phyloP scores from a whole-genome alignment of 331 rosid genomes.

The Spiraea crenata region DNA sequence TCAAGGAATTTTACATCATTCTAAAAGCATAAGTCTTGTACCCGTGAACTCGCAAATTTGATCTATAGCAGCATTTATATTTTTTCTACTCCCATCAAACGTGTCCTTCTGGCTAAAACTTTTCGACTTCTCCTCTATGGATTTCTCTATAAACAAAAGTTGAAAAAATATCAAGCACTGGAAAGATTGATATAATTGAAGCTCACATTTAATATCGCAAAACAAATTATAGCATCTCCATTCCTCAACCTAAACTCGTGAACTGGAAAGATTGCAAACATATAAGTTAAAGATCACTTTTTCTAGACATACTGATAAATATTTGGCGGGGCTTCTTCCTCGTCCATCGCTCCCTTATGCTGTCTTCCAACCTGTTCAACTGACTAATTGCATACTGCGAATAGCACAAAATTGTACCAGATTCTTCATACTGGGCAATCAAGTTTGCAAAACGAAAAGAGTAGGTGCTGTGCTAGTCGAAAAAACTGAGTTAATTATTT shows the following conservation, averaged over 20 bases:
- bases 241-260: slow-evolving; percentile 1
- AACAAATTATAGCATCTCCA: not conserved
- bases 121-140: slow-evolving; percentile 61
- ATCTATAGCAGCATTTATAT: slow-evolving; percentile 82
- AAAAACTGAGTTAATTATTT: not conserved
- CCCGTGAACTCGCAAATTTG: slow-evolving; percentile 90
- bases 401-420: slow-evolving; percentile 20
- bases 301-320: slow-evolving; percentile 48
- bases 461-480: not conserved
- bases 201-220: too few species aligned
- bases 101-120: slow-evolving; percentile 60
- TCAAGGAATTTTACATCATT: slow-evolving; percentile 11
- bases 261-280: not conserved
- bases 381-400: slow-evolving; percentile 84
- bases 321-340: slow-evolving; percentile 58
- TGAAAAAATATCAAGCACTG: not conserved
- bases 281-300: not conserved
- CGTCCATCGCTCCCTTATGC: slow-evolving; percentile 91
- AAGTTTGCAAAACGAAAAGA: not conserved
- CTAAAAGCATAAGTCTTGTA: slow-evolving; percentile 27
- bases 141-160: slow-evolving; percentile 54
- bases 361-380: slow-evolving; percentile 91
- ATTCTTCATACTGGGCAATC: not conserved
- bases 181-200: not conserved
- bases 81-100: slow-evolving; percentile 88